A percentile compares a stretch with the other conserved stretches of the same genome.
Evolutionary conservation across 352 stramenopile species (phyloP).

Genomic region (Phytophthora uliginosa): DNA sequence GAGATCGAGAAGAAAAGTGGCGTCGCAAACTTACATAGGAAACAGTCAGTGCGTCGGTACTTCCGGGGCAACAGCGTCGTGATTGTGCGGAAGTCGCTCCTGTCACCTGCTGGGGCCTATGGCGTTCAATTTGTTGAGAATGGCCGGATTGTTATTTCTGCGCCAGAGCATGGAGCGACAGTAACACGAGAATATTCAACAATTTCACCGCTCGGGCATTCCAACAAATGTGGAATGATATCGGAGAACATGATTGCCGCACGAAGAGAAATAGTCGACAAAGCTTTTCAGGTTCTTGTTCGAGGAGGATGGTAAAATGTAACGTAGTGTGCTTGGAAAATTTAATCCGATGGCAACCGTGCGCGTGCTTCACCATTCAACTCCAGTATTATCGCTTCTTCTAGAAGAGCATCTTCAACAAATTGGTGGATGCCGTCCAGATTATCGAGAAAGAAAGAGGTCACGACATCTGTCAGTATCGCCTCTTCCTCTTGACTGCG

Average conservation of each 20-base stretch:
- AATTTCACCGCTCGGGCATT: background rate
- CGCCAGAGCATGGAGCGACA: conserved; percentile 3
- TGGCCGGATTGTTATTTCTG: conserved; percentile 39
- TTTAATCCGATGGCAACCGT: no score
- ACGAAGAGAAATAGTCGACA: background rate
- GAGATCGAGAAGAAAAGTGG: background rate
- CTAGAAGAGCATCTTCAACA: conserved; percentile 37
- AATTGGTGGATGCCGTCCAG: conserved; percentile 40
- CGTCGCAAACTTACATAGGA: background rate
- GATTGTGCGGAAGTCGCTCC: background rate
- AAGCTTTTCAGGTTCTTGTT: background rate
- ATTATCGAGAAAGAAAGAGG: conserved; percentile 36
- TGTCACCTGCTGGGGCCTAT: conserved; percentile 2
- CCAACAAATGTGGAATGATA: background rate
- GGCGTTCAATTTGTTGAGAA: conserved; percentile 46
- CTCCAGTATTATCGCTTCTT: conserved; percentile 29
- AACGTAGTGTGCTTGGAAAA: background rate
- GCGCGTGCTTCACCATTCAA: background rate
- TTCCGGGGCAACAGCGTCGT: background rate
- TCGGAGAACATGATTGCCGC: background rate
- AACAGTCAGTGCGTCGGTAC: background rate
- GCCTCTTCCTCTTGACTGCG: conserved; percentile 37
- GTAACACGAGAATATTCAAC: conserved; percentile 32
- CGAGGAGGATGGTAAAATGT: background rate
- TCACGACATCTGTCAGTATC: conserved; percentile 38